phyloP scores from a whole-genome alignment of 768 basidiomycete genomes.

The Termitomyces bulborhizus region DNA sequence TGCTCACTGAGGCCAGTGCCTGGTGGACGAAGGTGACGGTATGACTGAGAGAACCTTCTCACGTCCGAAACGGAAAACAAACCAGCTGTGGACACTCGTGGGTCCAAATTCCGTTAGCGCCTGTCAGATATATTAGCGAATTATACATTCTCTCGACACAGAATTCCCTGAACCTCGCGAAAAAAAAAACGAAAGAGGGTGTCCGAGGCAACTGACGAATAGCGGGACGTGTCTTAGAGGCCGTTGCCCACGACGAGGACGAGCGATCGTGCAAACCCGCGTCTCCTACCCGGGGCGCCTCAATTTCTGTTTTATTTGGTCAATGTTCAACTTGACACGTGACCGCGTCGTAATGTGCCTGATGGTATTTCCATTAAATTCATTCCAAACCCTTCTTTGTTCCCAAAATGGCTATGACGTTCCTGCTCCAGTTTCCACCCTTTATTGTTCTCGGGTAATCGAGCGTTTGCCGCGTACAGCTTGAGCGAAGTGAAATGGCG shows the following conservation, averaged over 20 bases:
- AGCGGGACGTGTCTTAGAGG: constrained; percentile 7
- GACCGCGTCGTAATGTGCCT: constrained; percentile 35
- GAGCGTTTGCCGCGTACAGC: not conserved
- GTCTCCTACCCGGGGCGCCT: constrained; percentile 12
- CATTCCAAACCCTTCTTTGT: not conserved
- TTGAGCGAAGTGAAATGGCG: not conserved
- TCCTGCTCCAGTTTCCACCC: not conserved
- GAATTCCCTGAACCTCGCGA: constrained; percentile 13
- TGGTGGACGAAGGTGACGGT: constrained; percentile 21
- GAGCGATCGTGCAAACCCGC: constrained; percentile 21
- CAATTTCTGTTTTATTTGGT: constrained; percentile 35
- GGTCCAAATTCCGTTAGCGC: constrained; percentile 37
- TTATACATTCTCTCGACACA: constrained; percentile 4
- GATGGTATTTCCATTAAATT: not conserved
- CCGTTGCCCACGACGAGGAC: constrained; percentile 16
- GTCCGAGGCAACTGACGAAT: constrained; percentile 17
- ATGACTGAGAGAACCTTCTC: constrained; percentile 27
- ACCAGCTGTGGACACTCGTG: constrained; percentile 43
- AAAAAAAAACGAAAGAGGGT: constrained; percentile 19
- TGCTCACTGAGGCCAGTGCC: constrained; percentile 61
- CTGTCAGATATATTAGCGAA: constrained; percentile 26
- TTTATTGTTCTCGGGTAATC: not conserved
- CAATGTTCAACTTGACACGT: constrained; percentile 48
- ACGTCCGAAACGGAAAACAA: constrained; percentile 33
- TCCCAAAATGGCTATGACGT: constrained; percentile 1